Conservation (phyloP, 495 filamentous ascomycete species). For the Penicillium salamii region DNA sequence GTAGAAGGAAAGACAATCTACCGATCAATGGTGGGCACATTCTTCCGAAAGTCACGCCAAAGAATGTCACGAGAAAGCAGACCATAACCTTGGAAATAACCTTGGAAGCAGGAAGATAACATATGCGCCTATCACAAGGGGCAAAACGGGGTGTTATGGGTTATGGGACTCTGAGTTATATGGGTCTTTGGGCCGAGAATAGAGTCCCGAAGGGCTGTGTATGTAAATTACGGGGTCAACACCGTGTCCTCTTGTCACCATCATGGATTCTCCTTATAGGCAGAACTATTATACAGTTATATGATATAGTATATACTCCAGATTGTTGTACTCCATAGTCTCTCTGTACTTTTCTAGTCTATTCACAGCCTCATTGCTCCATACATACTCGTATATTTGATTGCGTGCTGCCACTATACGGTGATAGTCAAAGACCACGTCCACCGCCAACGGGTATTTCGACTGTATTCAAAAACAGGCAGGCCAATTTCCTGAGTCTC, state of each 20-base stretch:
- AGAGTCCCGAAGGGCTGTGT: conserved; percentile 13
- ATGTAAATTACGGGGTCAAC: conserved; percentile 31
- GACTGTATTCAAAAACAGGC: too few species aligned
- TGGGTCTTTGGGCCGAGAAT: not conserved
- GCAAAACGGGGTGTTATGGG: not conserved
- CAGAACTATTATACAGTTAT: conserved; percentile 9
- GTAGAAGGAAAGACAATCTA: conserved; percentile 53
- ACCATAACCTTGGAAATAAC: too few species aligned
- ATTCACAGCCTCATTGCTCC: too few species aligned
- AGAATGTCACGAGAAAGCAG: conserved; percentile 12
- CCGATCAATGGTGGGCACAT: conserved; percentile 37
- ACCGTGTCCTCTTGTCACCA: conserved; percentile 43
- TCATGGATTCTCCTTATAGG: not conserved
- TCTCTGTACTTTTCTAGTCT: too few species aligned
- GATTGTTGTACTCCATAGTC: not conserved
- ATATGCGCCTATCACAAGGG: conserved; percentile 16
- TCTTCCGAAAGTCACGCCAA: conserved; percentile 34
- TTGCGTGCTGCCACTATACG: too few species aligned
- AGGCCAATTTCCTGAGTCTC: too few species aligned
- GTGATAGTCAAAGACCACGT: too few species aligned
- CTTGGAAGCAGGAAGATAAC: too few species aligned
- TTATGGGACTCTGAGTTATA: too few species aligned
- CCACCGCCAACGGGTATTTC: too few species aligned
- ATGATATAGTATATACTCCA: not conserved
- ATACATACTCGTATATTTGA: too few species aligned